A percentile compares a stretch with the other conserved stretches of the same genome.
Conservation (phyloP, 1,284 basidiomycete genomes). For the Pterulicium gracile region DNA sequence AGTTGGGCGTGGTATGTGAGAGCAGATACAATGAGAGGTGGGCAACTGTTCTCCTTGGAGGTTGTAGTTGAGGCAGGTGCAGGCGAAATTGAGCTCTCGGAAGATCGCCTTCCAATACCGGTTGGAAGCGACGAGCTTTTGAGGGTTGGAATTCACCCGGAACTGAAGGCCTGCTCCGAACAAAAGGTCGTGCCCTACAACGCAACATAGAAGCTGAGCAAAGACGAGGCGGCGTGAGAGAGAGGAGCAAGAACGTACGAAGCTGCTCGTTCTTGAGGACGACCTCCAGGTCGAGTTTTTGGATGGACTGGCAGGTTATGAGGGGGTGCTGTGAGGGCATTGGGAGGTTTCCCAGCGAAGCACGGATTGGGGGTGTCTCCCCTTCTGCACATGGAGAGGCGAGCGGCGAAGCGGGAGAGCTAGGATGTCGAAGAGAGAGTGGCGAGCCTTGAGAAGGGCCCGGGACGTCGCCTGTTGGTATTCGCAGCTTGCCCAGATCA, state of each 20-base stretch:
- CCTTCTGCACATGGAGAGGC: background rate
- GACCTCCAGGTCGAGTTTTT: slow-evolving; percentile 76
- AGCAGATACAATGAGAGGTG: slow-evolving; percentile 50
- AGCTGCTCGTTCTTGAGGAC: slow-evolving; percentile 87
- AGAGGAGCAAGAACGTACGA: slow-evolving; percentile 39
- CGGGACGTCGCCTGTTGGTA: background rate
- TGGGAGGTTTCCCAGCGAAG: background rate
- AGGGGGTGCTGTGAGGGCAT: slow-evolving; percentile 35
- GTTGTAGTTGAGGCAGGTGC: slow-evolving; percentile 78
- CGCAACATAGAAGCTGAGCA: slow-evolving; percentile 12
- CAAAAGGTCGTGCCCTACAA: slow-evolving; percentile 77
- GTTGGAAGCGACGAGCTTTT: slow-evolving; percentile 68
- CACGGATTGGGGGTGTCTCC: background rate
- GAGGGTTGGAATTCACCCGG: slow-evolving; percentile 56
- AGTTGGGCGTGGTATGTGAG: slow-evolving; percentile 26
- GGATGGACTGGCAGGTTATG: slow-evolving; percentile 76
- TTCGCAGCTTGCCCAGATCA: background rate
- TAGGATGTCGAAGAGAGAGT: background rate
- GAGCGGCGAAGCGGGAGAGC: background rate
- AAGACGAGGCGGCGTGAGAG: slow-evolving; percentile 7
- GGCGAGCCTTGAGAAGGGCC: background rate
- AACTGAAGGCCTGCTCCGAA: slow-evolving; percentile 75
- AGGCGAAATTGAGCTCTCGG: slow-evolving; percentile 71
- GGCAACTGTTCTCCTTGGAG: slow-evolving; percentile 35
- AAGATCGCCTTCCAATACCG: slow-evolving; percentile 80